Percentiles rank a stretch among this genome's conserved stretches.
These are phyloP conservation scores for Nemania sp. DNA, from an alignment of 2,329 filamentous ascomycete genomes.

Conservation along the genomic window DNA sequence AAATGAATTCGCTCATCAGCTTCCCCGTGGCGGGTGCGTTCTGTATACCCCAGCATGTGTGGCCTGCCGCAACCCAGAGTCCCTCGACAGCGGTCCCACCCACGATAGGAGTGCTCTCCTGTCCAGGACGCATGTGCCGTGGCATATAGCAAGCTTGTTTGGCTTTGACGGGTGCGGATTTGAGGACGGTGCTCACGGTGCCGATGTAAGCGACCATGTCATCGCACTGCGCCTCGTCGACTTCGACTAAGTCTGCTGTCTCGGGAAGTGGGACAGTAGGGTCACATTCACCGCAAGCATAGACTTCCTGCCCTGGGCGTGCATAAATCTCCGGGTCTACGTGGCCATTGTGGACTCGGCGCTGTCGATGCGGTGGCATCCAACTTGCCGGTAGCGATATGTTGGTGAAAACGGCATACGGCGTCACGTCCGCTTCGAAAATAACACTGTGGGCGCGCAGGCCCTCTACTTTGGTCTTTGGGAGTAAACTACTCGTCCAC, in stretches of 20 bases:
- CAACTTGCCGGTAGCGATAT: slow-evolving; percentile 74
- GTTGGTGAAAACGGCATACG: slow-evolving; percentile 84
- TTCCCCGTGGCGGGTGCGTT: slow-evolving; percentile 89
- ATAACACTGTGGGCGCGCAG: slow-evolving; percentile 69
- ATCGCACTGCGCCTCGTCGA: slow-evolving; percentile 77
- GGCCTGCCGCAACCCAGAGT: slow-evolving; percentile 81
- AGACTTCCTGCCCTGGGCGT: slow-evolving; percentile 84
- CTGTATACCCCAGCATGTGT: slow-evolving; percentile 98
- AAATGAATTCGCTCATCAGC: slow-evolving; percentile 77
- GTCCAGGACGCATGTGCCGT: slow-evolving; percentile 67
- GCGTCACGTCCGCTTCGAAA: slow-evolving; percentile 66
- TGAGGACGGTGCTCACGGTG: slow-evolving; percentile 67
- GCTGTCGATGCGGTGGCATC: slow-evolving; percentile 56
- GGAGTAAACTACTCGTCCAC: slow-evolving; percentile 66
- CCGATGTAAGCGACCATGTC: slow-evolving; percentile 81
- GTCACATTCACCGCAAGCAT: slow-evolving; percentile 91
- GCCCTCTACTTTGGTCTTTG: slow-evolving; percentile 60
- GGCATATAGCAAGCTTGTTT: slow-evolving; percentile 95
- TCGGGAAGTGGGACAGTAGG: slow-evolving; percentile 72
- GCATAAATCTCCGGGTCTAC: slow-evolving; percentile 94
- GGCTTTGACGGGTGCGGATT: slow-evolving; percentile 69
- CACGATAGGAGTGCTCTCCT: slow-evolving; percentile 71
- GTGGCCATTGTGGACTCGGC: slow-evolving; percentile 58
- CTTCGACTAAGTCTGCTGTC: slow-evolving; percentile 74
- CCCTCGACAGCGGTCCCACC: slow-evolving; percentile 75